Evolutionary conservation across 805 yeast species (phyloP).

Genomic region (Pichia ethanolica): DNA sequence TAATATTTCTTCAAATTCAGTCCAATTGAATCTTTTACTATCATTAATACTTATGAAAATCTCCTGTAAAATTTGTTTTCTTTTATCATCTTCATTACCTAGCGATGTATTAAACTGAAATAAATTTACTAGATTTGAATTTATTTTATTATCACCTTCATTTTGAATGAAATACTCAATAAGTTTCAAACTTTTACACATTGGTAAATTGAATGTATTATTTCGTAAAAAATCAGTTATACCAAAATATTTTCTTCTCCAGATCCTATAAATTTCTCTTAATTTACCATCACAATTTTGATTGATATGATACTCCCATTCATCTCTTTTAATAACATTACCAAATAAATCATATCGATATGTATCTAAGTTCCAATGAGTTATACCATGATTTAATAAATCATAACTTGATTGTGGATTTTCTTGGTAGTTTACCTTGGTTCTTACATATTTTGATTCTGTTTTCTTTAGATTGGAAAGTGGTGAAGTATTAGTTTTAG

Average conservation of each 20-base stretch:
- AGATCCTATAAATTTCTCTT: constrained; percentile 7
- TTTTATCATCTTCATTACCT: neutral
- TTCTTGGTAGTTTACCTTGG: too few species aligned
- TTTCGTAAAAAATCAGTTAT: constrained; percentile 1
- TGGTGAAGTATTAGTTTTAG: neutral
- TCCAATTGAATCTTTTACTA: neutral
- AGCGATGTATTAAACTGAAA: neutral
- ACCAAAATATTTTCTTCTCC: constrained; percentile 8
- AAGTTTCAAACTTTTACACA: neutral
- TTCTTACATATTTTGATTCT: neutral
- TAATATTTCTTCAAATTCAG: neutral
- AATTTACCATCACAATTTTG: neutral
- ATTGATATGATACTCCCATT: constrained; percentile 8
- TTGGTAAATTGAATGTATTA: neutral
- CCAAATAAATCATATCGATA: neutral
- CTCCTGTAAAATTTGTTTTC: neutral
- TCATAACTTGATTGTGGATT: neutral
- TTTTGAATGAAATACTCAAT: neutral
- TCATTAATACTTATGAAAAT: neutral
- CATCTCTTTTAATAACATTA: neutral
- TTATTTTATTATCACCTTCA: neutral
- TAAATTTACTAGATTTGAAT: neutral
- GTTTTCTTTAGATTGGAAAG: neutral
- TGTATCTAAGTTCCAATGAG: neutral
- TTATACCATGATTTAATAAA: neutral